Evolutionary conservation across 306 rosid genomes (phyloP).

Genomic region (Rosa lucieae): DNA sequence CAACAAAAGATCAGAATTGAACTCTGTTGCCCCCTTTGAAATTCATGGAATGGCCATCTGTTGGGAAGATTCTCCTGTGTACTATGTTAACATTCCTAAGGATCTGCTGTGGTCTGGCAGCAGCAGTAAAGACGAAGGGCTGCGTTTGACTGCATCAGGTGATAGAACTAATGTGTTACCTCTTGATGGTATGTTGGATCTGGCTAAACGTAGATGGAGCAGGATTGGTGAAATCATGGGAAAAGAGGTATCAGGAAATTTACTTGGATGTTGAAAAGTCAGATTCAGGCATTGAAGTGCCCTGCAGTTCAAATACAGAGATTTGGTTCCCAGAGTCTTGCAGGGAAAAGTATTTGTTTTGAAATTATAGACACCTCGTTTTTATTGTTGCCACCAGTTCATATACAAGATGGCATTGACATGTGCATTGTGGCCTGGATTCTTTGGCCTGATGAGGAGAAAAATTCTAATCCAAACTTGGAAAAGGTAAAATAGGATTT

Average conservation of each 20-base stretch:
- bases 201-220: conserved; percentile 65
- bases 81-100: conserved; percentile 78
- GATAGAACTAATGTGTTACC: conserved; percentile 40
- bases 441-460: conserved; percentile 99
- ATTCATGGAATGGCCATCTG: conserved; percentile 85
- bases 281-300: conserved; percentile 74
- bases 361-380: conserved; percentile 63
- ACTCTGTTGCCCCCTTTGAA: conserved; percentile 69
- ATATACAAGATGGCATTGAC: conserved; percentile 65
- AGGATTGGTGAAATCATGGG: conserved; percentile 64
- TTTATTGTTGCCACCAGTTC: conserved; percentile 55
- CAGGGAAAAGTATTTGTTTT: conserved; percentile 46
- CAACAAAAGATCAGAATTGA: conserved; percentile 62
- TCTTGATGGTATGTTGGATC: conserved; percentile 46
- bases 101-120: conserved; percentile 64
- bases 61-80: conserved; percentile 88
- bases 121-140: conserved; percentile 37
- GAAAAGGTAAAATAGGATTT: conserved; percentile 70
- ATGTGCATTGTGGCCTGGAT: conserved; percentile 78
- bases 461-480: conserved; percentile 78
- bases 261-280: conserved; percentile 88
- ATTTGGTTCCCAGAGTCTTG: conserved; percentile 55
- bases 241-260: conserved; percentile 62
- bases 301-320: conserved; percentile 75
- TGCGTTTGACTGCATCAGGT: conserved; percentile 41